Evolutionary conservation across 2,329 filamentous ascomycete genomes (phyloP), one percentile per base, ranked within the genome.

Genomic region (Epichloe festucae): DNA sequence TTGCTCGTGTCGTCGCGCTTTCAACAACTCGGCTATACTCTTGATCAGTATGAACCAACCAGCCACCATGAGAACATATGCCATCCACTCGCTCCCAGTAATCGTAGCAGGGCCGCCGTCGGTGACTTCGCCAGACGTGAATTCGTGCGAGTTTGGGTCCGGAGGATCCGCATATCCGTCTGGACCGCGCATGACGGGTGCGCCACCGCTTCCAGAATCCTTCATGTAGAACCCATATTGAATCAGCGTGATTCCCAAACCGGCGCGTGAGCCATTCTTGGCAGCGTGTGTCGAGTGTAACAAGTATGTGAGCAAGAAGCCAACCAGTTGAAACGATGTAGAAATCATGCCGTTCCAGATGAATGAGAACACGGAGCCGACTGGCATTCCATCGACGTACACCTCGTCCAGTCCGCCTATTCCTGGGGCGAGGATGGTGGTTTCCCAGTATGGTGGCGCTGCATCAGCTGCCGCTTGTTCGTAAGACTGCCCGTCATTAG

Each of bases 171-270:
- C 78, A 60, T 84, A 85, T 49, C 75, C 75, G 48, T 81, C 78
- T 5, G 77, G 72, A 12, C 71, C 72, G 53, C 65, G 70, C 68
- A 74, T 75, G 23, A 66, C 65, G 62, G 60, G 71, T 56, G 61
- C 70, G 42, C 70, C 66, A 50, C 68, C 64, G 34, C 72, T 71
- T 51, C 67, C 69, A 34, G 75, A 71, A 45, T 79, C 79, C 65
- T 89, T 93, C 87, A 97, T 94, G 60, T 89, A 89, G 69, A 98
- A 97, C 35, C 93, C 93, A 63, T 94, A 97, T 67, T 97, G 91
- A 46, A 98, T 89, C 11, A 98, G 78, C 0, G 90, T 96, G 59
- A 98, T 88, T 55, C 93, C 93, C 48, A 98, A 83, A 50, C 93
- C 93, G 49, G 91, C 90, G 62, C 89, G 86, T 45, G 90, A 95